Evolutionary conservation across 495 filamentous ascomycete species (phyloP), one percentile per base, ranked within the genome.

Genomic region (Penicillium pulvis): DNA sequence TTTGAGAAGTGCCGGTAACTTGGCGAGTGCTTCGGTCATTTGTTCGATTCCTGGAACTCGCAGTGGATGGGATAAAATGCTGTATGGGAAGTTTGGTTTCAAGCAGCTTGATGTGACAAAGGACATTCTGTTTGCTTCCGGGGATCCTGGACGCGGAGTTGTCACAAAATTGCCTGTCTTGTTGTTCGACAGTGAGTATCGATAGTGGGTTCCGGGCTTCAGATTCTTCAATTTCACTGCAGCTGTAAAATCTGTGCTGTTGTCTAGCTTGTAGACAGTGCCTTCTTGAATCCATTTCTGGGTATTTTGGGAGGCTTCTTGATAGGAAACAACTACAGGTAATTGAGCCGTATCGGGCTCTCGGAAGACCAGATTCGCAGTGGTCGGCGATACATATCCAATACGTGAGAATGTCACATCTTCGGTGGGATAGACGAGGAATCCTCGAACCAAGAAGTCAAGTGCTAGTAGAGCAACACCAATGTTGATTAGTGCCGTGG

Each of bases 101-200:
- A 98, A 86, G 72, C 94, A 98, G 57, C 90, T 94, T 5, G 90
- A 90, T 5, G 93, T 92, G 4, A 98, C 71, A 69, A 98, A 98
- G 6, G 90, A 93, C 54, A 96, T 92, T 41, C 81, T 81, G 6
- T 80, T 81, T 45, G 80, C 81, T n/a, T 81, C 79, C 0, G 79
- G 66, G 1, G 83, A 81, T 6, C 91, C 91, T 4, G 65, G 72
- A 6, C 81, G 77, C 28, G 93, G 89, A 0, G 89, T 81, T 1
- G 89, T 96, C 43, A 82, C 84, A 66, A 90, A 92, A 55, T 79
- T 83, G 24, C 94, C 94, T 0, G 85, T 86, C 59, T 89, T 86
- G 64, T 91, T 90, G 70, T 93, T 91, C 0, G 92, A 96, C 6
- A 92, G 83, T 19, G 80, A 80, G 75, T 92, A 98, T 57, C 89